These are phyloP conservation scores for Pseudomonodictys pantanalensis DNA, from an alignment of 495 filamentous ascomycete genomes.

Conservation along the genomic window DNA sequence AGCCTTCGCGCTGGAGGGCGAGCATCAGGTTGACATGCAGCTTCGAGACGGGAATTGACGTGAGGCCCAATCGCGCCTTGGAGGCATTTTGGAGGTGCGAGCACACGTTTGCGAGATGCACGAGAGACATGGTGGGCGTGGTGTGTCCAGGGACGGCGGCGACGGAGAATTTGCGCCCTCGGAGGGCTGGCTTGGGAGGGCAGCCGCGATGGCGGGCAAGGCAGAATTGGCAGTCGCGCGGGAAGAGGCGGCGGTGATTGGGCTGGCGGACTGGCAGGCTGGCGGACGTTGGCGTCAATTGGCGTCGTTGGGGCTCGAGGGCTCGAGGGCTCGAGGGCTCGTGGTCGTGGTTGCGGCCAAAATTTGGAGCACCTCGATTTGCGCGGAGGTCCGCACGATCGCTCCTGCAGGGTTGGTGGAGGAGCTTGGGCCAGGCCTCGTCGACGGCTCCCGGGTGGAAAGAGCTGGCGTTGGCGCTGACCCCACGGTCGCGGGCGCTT, in stretches of 20 bases:
- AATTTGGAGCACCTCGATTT: constrained; percentile 1
- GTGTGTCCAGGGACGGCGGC: constrained; percentile 18
- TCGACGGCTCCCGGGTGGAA: too few species aligned
- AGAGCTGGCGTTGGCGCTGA: background rate
- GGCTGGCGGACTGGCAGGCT: background rate
- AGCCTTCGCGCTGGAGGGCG: constrained; percentile 76
- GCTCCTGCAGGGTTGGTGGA: background rate
- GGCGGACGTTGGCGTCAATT: constrained; percentile 15
- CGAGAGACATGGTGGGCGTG: constrained; percentile 71
- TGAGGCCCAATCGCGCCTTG: constrained; percentile 78
- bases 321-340: background rate
- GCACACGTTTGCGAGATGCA: constrained; percentile 74
- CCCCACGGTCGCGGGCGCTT: constrained; percentile 10
- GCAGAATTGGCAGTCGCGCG: background rate
- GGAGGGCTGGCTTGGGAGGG: constrained; percentile 4
- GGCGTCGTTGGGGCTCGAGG: constrained; percentile 2
- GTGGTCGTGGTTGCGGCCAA: background rate
- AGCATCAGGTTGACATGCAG: constrained; percentile 74
- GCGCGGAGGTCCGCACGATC: constrained; percentile 12
- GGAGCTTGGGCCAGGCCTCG: background rate
- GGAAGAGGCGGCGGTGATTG: background rate
- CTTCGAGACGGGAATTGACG: constrained; percentile 78
- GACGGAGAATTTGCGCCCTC: background rate
- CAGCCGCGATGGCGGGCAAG: background rate
- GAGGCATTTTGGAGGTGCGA: constrained; percentile 94